Base-by-base conservation (phyloP, 306 rosid genomes). In the Prunus persica region DNA sequence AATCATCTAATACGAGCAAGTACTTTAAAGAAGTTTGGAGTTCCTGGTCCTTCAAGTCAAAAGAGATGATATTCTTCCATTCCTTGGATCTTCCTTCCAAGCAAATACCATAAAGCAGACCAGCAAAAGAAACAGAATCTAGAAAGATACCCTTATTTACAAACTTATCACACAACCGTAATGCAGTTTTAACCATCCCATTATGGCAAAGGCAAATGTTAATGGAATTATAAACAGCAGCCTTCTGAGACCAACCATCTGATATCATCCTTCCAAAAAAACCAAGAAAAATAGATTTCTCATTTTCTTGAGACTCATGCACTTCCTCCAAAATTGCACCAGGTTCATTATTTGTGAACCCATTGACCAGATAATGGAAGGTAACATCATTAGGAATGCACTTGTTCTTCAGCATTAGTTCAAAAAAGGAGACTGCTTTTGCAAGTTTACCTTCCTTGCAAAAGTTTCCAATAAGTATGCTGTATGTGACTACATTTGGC, bases 401-500 rank as follows among this genome's bases (percentile, higher is more conserved):
- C 67, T 79, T 85, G n/a, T 74, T 85, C 72, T 68, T 78, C 82
- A 93, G 83, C 98, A 93, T 93, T 79, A 81, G 82, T 68, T 93
- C 96, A 65, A 93, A 91, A 82, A 81, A 76, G 30, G 82, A 88
- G 49, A 89, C 88, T 58, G 96, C 98, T 56, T 84, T 87, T 70
- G 82, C 87, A 52, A 77, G 88, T 69, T 82, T 88, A 78, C 89
- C 76, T 62, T 76, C 86, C 82, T 88, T 89, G 22, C 88, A 88
- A 73, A 91, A 89, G 28, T 84, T 91, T 65, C 97, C 88, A 72
- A 93, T 86, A 82, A 93, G 85, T 77, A 77, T 76, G 27, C 86
- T 89, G 88, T 91, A 93, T 24, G 97, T 91, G 82, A 93, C 87
- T 72, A 91, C 91, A 78, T 88, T 93, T 80, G 98, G 91, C 83